Percentiles rank a stretch among this genome's conserved stretches.
Conservation (phyloP, 208 protist genomes). For the Wallacemonas sp. region DNA sequence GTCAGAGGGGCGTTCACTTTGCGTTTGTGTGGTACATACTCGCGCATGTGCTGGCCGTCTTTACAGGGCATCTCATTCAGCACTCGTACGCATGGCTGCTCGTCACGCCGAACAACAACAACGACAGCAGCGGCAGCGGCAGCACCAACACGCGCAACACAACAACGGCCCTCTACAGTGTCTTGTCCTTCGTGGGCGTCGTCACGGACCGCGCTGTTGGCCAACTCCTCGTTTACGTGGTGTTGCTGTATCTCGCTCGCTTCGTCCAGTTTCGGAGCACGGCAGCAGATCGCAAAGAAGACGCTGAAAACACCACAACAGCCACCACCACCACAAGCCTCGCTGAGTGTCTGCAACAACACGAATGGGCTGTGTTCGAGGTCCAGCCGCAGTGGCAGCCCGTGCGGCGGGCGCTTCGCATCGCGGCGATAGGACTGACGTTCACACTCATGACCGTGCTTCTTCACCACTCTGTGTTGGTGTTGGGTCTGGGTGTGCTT, state of each 20-base stretch:
- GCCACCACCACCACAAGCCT: not conserved
- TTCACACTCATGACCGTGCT: not conserved
- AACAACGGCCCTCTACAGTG: not conserved
- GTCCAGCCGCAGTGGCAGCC: not conserved
- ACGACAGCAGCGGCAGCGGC: not conserved
- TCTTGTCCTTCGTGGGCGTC: not conserved
- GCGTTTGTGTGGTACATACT: conserved; percentile 2
- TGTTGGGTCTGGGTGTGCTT: conserved; percentile 5
- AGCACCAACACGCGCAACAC: not conserved
- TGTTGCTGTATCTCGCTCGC: not conserved
- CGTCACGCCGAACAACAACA: not conserved
- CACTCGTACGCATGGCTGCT: not conserved
- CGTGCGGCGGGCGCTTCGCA: not conserved
- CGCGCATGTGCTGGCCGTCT: not conserved
- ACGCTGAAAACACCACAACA: too few relatives aligned
- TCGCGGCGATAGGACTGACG: not conserved
- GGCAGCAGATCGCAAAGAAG: too few relatives aligned
- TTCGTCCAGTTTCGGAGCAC: not conserved
- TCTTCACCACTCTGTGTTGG: conserved; percentile 3
- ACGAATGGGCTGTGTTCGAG: conserved; percentile 1
- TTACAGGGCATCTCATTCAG: conserved; percentile 3
- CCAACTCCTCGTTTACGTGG: conserved; percentile 5
- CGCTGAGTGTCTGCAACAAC: not conserved
- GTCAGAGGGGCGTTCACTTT: not conserved
- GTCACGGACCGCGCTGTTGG: not conserved